Base-by-base conservation (phyloP, 2,329 filamentous ascomycete species). In the Davidsoniella australis region DNA sequence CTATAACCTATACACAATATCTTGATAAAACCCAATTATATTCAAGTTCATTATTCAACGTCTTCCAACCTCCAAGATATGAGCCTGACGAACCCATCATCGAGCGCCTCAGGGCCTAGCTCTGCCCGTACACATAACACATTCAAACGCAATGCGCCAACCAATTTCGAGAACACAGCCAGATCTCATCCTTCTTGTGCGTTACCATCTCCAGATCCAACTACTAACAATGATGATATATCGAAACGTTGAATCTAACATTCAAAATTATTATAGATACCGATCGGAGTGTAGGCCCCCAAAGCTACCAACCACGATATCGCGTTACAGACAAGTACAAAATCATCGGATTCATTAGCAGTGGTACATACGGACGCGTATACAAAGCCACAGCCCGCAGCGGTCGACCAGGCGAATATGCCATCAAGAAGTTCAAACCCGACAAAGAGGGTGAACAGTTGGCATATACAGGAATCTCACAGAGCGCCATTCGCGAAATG, bases 341-440 rank as follows among this genome's bases (percentile, higher is more conserved):
- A 58, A 91, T 98, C 58, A 82, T 98, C 50, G 91, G 91, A 41
- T 98, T 98, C 70, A 98, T 98, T 58, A 94, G 86, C 62, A 94
- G 86, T 57, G 91, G 91, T 43, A 98, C 91, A 14, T 98, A 98
- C 75, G 91, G 91, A 36, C 82, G 91, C 29, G 91, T 98, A 6
- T 98, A 96, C 75, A 98, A 98, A 63, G 91, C 91, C 16, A 71
- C 86, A 41, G 79, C 85, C 57, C 79, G 81, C 55, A 49, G 48
- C 51, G 76, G 79, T 58, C 69, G 80, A 62, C 67, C 77, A 47
- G 84, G 85, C 55, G 86, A 94, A 60, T 95, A 94, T 61, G 91
- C 91, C 58, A 98, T 98, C 70, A 98, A 98, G 63, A 98, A 98
- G 76, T 94, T 95, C 76, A 95, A 95, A 69, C 88, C 88, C 6